These are phyloP conservation scores for Xanthoconium separans DNA, from an alignment of 1,284 basidiomycete species.

Conservation along the genomic window DNA sequence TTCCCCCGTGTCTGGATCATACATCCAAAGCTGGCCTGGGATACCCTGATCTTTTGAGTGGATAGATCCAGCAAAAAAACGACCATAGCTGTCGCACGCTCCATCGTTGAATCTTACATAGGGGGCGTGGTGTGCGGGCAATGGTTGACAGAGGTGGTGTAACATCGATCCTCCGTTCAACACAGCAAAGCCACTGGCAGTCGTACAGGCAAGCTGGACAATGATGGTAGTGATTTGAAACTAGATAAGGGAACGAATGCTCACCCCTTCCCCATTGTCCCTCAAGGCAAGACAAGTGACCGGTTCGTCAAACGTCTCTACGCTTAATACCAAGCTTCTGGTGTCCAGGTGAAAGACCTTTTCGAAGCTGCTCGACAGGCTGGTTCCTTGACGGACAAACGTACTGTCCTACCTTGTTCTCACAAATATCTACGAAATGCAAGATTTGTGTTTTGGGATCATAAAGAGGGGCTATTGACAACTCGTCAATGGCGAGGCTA, in stretches of 20 bases:
- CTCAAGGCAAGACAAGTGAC: slow-evolving; percentile 25
- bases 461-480: slow-evolving; percentile 55
- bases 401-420: slow-evolving; percentile 42
- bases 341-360: slow-evolving; percentile 27
- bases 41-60: slow-evolving; percentile 48
- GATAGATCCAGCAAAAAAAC: slow-evolving; percentile 65
- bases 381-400: slow-evolving; percentile 39
- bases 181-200: slow-evolving; percentile 22
- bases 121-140: slow-evolving; percentile 41
- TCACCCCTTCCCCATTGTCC: slow-evolving; percentile 14
- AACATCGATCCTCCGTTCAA: slow-evolving; percentile 15
- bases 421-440: slow-evolving; percentile 68
- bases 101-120: slow-evolving; percentile 69
- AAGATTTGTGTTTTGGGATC: slow-evolving; percentile 50
- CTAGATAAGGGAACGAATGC: neutral
- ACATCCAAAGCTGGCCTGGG: slow-evolving; percentile 58
- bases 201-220: slow-evolving; percentile 20
- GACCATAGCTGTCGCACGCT: slow-evolving; percentile 60
- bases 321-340: slow-evolving; percentile 8
- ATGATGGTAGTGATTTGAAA: neutral
- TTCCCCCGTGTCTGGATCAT: slow-evolving; percentile 48
- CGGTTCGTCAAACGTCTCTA: slow-evolving; percentile 26
- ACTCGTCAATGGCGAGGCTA: slow-evolving; percentile 7
- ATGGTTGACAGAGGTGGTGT: slow-evolving; percentile 42
- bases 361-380: neutral